These are phyloP conservation scores for Neofusicoccum ribis DNA, from an alignment of 2,329 filamentous ascomycete genomes.

Conservation along the genomic window DNA sequence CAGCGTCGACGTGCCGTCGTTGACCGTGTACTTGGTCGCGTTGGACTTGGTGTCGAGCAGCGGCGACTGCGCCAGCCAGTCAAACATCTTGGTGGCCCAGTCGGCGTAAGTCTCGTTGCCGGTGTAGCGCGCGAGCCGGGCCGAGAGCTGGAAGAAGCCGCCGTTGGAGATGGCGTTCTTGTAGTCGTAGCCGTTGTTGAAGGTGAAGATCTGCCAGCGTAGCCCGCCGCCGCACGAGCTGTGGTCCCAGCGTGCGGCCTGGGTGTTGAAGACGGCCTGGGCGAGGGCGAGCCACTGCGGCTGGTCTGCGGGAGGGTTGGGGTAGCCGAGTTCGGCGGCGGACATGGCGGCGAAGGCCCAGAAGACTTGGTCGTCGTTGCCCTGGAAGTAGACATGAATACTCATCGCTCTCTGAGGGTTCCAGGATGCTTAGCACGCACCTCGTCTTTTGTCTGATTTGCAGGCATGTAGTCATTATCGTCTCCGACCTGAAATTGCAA, in stretches of 20 bases:
- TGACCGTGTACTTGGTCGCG: conserved; percentile 26
- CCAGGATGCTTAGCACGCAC: background rate
- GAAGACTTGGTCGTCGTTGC: conserved; percentile 60
- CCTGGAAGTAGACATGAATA: conserved; percentile 27
- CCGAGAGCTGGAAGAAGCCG: conserved; percentile 40
- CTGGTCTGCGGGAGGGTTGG: conserved; percentile 39
- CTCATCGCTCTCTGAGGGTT: too few relatives aligned
- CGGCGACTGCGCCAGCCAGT: conserved; percentile 35
- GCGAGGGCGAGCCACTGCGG: conserved; percentile 48
- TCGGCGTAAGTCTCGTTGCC: conserved; percentile 37
- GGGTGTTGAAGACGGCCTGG: conserved; percentile 41
- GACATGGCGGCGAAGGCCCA: conserved; percentile 60
- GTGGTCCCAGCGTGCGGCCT: conserved; percentile 35
- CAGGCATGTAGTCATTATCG: conserved; percentile 29
- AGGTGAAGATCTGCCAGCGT: conserved; percentile 39
- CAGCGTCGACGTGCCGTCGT: conserved; percentile 28
- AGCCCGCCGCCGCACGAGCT: conserved; percentile 36
- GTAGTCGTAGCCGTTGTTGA: conserved; percentile 38
- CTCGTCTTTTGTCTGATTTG: conserved; percentile 37
- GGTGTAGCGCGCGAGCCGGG: conserved; percentile 39
- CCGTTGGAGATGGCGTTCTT: conserved; percentile 43
- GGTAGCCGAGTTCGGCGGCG: conserved; percentile 54
- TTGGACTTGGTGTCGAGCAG: conserved; percentile 19
- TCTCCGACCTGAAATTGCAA: conserved; percentile 35
- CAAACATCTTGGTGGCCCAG: conserved; percentile 37